Percentiles rank a stretch among this genome's conserved stretches.
Conservation (phyloP, 345 rosid species). For the Gossypium stocksii region DNA sequence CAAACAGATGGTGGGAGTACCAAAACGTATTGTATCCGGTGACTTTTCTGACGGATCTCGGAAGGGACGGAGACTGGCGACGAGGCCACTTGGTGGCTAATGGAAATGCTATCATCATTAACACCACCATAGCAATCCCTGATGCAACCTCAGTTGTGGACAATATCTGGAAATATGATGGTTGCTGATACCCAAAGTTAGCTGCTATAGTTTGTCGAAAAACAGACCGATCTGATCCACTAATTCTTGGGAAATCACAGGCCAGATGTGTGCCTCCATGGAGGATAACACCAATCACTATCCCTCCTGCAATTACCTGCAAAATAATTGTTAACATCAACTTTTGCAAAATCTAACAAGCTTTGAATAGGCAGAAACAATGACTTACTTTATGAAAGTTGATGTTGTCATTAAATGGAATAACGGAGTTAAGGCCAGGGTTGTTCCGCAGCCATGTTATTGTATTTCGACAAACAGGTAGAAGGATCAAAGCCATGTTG, state of each 20-base stretch:
- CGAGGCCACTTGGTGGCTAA: constrained; percentile 57
- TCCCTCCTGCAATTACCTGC: constrained; percentile 50
- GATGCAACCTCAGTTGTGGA: constrained; percentile 46
- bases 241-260: constrained; percentile 52
- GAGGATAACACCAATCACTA: constrained; percentile 47
- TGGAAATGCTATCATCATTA: constrained; percentile 47
- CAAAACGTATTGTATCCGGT: constrained; percentile 53
- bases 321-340: neutral
- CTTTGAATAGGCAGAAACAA: neutral
- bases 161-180: constrained; percentile 41
- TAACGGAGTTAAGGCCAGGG: constrained; percentile 25
- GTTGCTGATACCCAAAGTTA: constrained; percentile 44
- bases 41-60: constrained; percentile 41
- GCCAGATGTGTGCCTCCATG: constrained; percentile 62
- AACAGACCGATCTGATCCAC: constrained; percentile 27
- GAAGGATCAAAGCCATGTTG: constrained; percentile 55
- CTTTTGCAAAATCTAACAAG: neutral
- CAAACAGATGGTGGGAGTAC: constrained; percentile 59
- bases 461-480: constrained; percentile 48
- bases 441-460: constrained; percentile 47
- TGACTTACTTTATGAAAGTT: constrained; percentile 47
- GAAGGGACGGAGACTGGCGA: constrained; percentile 34
- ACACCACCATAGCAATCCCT: constrained; percentile 49
- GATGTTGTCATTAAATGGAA: constrained; percentile 53
- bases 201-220: constrained; percentile 40